A percentile compares a stretch with the other conserved stretches of the same genome.
phyloP scores from a whole-genome alignment of 331 rosid species.

The Cydonia oblonga region DNA sequence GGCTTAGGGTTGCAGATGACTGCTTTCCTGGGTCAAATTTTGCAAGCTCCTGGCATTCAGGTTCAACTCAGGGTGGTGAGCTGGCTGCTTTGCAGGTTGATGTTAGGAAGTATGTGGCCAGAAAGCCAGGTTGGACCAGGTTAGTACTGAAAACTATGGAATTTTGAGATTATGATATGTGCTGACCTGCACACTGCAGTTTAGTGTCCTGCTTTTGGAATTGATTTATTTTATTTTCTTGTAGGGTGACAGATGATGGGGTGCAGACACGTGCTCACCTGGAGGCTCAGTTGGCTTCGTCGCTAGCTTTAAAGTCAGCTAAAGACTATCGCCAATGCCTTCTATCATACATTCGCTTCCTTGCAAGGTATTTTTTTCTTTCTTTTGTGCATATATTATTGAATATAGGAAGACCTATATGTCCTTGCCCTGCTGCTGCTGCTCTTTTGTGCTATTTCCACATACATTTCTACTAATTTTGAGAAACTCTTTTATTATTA shows the following conservation, averaged over 20 bases:
- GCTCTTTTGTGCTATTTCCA: not conserved
- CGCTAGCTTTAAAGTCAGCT: conserved; percentile 81
- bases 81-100: conserved; percentile 95
- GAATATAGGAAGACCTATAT: not conserved
- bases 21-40: conserved; percentile 96
- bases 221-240: conserved; percentile 15
- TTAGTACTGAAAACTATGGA: conserved; percentile 22
- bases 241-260: conserved; percentile 91
- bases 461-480: not conserved
- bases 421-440: not conserved
- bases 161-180: not conserved
- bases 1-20: conserved; percentile 98
- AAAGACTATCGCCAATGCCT: conserved; percentile 86
- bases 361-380: conserved; percentile 55
- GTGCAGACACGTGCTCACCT: conserved; percentile 96
- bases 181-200: not conserved
- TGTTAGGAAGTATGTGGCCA: conserved; percentile 85
- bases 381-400: not conserved
- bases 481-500: not conserved
- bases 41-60: conserved; percentile 90
- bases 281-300: conserved; percentile 87
- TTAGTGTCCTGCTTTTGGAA: not conserved
- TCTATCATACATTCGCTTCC: conserved; percentile 73
- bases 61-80: conserved; percentile 85
- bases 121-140: conserved; percentile 99